Base-by-base conservation (phyloP, 441 rosid species). In the Cnidoscolus chayamansa region DNA sequence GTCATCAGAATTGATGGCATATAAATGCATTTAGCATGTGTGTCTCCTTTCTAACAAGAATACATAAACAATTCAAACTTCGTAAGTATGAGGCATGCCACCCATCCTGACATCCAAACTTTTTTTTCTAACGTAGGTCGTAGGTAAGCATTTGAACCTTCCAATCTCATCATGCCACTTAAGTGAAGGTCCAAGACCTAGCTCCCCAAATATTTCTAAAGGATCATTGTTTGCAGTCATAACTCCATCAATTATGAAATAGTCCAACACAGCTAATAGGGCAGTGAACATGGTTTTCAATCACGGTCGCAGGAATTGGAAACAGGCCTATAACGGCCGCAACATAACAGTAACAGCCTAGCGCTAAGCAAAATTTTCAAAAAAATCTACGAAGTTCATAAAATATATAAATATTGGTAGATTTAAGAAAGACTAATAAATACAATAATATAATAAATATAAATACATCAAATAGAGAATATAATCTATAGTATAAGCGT, bases 11-110 rank as follows among this genome's bases (percentile, higher is more conserved):
- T 19, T 54, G n/a, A 11, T 35, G 12, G 15, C 16, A 67, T 32
- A 61, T 47, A 59, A 59, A 72, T 16, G 71, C 51, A 74, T 11
- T 64, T 3, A 54, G 51, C 12, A 54, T 40, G 19, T 62, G 17
- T 19, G 47, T 10, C 0, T 15, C 25, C 49, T n/a, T 5, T 7
- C 60, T 30, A 64, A 40, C 54, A 69, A 56, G 4, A 5, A 57
- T 45, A 16, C 30, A 45, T 12, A 19, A 45, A 19, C 15, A 51
- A 25, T 72, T 35, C 17, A 57, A 58, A 25, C 25, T 25, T 25
- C 25, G 25, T 25, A 25, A 43, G 53, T 40, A 65, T 47, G 31
- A 10, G 31, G 30, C 57, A 17, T 1, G 10, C 10, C 37, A 43
- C 25, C 45, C 6, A 5, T 11, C 31, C 51, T 15, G 10, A n/a